A percentile compares a stretch with the other conserved stretches of the same genome.
These are phyloP conservation scores for Babesia microti DNA, from an alignment of 169 alveolate species.

Conservation along the genomic window DNA sequence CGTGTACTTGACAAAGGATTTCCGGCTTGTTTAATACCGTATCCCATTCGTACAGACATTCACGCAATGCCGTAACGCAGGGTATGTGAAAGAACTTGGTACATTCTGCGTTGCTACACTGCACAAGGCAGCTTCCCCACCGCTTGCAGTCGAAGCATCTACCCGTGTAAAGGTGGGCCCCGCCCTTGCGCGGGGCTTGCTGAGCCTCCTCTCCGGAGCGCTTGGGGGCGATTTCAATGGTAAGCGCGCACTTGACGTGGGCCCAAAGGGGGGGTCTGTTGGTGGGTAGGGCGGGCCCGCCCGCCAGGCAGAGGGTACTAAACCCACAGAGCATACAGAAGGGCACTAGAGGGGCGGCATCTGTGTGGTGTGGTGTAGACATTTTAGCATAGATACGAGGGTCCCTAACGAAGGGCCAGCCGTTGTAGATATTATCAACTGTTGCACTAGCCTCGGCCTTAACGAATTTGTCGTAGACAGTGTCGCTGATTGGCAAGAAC, in stretches of 20 bases:
- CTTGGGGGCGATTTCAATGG: conserved; percentile 43
- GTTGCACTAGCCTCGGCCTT: conserved; percentile 1
- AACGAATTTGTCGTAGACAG: neutral
- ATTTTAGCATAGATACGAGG: conserved; percentile 7
- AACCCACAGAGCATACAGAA: conserved; percentile 59
- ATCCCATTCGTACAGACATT: conserved; percentile 53
- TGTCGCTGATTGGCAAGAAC: neutral
- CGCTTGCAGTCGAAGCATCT: conserved; percentile 33
- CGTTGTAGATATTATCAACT: neutral
- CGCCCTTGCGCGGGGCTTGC: conserved; percentile 47
- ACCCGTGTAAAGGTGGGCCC: conserved; percentile 34
- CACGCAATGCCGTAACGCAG: conserved; percentile 59
- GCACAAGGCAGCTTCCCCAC: conserved; percentile 46
- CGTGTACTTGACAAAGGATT: conserved; percentile 56
- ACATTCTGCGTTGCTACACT: conserved; percentile 55
- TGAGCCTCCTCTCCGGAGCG: conserved; percentile 23
- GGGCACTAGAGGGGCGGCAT: conserved; percentile 38
- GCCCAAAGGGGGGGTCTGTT: conserved; percentile 58
- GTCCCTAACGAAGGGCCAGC: conserved; percentile 3
- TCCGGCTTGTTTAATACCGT: conserved; percentile 47
- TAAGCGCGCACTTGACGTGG: conserved; percentile 58
- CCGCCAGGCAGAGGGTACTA: conserved; percentile 58
- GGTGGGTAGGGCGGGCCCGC: conserved; percentile 64
- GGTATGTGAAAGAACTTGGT: conserved; percentile 60
- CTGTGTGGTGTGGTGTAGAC: conserved; percentile 7